These are phyloP conservation scores for Colletotrichum higginsianum DNA, from an alignment of 2,329 filamentous ascomycete genomes.

Conservation along the genomic window DNA sequence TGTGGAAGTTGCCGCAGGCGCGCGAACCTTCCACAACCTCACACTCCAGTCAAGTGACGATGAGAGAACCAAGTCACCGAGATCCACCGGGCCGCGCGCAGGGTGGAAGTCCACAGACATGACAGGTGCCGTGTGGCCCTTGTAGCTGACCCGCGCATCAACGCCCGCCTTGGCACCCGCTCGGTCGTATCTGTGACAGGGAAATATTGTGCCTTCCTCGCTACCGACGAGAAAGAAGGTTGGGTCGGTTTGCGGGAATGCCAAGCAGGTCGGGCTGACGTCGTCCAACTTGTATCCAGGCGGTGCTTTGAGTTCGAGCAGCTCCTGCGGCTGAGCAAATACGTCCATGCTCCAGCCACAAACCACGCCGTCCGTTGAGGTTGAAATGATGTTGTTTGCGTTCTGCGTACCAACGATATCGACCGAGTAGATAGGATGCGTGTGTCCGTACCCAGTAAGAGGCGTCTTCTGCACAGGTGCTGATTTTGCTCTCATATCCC, in stretches of 20 bases:
- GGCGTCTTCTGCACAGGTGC: slow-evolving; percentile 96
- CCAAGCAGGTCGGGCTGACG: slow-evolving; percentile 92
- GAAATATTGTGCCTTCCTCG: slow-evolving; percentile 96
- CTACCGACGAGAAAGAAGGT: slow-evolving; percentile 98
- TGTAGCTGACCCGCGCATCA: slow-evolving; percentile 89
- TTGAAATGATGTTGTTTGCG: slow-evolving; percentile 98
- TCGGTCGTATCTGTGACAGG: slow-evolving; percentile 96
- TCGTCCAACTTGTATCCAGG: slow-evolving; percentile 93
- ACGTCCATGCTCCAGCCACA: slow-evolving; percentile 99
- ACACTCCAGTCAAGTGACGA: slow-evolving; percentile 97
- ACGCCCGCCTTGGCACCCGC: slow-evolving; percentile 97
- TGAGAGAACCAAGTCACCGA: slow-evolving; percentile 94
- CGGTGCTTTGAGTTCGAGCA: slow-evolving; percentile 88
- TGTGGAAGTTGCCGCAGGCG: slow-evolving; percentile 80
- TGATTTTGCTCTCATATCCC: slow-evolving; percentile 94
- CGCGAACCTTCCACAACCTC: slow-evolving; percentile 94
- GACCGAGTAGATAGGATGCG: slow-evolving; percentile 95
- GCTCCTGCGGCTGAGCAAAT: slow-evolving; percentile 95
- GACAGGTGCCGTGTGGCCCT: slow-evolving; percentile 91
- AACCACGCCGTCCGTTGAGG: slow-evolving; percentile 95
- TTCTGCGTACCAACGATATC: slow-evolving; percentile 98
- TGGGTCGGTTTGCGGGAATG: slow-evolving; percentile 94
- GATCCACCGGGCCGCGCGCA: slow-evolving; percentile 89
- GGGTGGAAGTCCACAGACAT: slow-evolving; percentile 98
- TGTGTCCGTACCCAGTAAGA: slow-evolving; percentile 93